A percentile compares a stretch with the other conserved stretches of the same genome.
phyloP scores from a whole-genome alignment of 208 protist species.

The Crithidia sp. region DNA sequence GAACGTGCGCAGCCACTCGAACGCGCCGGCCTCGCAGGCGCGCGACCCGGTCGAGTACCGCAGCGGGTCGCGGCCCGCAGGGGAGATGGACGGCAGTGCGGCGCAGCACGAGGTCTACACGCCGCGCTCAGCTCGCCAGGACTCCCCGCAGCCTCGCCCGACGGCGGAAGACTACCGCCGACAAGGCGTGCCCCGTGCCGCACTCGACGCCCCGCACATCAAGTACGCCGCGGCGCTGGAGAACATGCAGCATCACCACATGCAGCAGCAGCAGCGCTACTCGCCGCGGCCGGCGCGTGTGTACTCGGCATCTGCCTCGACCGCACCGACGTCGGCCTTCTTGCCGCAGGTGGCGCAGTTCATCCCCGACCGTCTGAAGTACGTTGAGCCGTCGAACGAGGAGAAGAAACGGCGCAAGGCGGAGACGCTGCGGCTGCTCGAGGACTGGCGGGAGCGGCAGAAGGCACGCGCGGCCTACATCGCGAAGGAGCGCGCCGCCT shows the following conservation, averaged over 20 bases:
- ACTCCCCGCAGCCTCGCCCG: conserved; percentile 24
- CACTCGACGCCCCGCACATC: conserved; percentile 32
- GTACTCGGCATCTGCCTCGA: conserved; percentile 8
- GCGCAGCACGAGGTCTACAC: not conserved
- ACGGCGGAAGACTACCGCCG: conserved; percentile 19
- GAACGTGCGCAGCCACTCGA: conserved; percentile 29
- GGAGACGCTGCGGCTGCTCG: conserved; percentile 26
- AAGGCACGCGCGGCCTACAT: not conserved
- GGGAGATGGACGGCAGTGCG: not conserved
- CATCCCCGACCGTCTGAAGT: conserved; percentile 67
- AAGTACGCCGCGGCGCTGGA: conserved; percentile 34
- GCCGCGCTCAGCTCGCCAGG: conserved; percentile 15
- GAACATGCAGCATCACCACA: conserved; percentile 2
- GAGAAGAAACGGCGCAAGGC: conserved; percentile 24
- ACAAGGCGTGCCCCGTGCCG: conserved; percentile 25
- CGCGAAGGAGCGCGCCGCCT: not conserved
- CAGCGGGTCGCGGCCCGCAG: not conserved
- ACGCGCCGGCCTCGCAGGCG: conserved; percentile 1
- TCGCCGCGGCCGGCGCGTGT: conserved; percentile 2
- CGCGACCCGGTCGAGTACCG: conserved; percentile 1
- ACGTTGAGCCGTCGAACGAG: conserved; percentile 44
- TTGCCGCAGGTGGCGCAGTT: conserved; percentile 26
- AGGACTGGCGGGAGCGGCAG: conserved; percentile 31
- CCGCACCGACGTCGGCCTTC: not conserved
- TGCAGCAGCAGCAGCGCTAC: not conserved